phyloP scores from a whole-genome alignment of 257 asterid genomes.

The Solanum okadae region DNA sequence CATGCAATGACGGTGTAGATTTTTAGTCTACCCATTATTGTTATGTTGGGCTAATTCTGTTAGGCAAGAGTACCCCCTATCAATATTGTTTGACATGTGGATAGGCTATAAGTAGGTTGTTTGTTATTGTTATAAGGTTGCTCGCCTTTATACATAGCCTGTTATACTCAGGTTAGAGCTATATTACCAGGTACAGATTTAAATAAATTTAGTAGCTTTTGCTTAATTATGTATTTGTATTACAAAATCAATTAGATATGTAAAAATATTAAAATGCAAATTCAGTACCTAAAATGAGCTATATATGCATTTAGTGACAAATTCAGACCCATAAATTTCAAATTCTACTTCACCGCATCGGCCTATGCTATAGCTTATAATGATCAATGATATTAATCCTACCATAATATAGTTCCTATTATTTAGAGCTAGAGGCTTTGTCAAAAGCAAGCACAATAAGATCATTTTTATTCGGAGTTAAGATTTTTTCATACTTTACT shows the following conservation, averaged over 20 bases:
- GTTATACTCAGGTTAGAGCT: background rate
- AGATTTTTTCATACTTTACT: no score
- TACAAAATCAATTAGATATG: no score
- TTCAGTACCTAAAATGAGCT: background rate
- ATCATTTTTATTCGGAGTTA: no score
- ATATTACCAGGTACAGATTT: background rate
- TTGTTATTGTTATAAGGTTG: background rate
- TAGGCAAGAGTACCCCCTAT: background rate
- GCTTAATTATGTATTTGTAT: background rate
- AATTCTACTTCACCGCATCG: background rate
- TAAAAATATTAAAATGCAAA: no score
- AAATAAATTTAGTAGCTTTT: no score
- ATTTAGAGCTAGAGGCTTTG: background rate
- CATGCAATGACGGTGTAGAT: no score
- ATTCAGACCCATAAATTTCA: no score
- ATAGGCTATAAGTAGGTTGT: background rate
- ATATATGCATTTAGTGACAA: background rate
- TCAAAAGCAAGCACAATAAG: background rate
- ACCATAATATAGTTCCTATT: background rate
- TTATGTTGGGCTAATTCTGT: background rate
- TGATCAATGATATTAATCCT: no score
- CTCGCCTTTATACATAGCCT: background rate
- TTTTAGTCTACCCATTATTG: background rate
- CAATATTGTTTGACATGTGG: background rate
- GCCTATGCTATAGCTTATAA: background rate